phyloP scores from a whole-genome alignment of 495 filamentous ascomycete species.

The Lophium mytilinum region DNA sequence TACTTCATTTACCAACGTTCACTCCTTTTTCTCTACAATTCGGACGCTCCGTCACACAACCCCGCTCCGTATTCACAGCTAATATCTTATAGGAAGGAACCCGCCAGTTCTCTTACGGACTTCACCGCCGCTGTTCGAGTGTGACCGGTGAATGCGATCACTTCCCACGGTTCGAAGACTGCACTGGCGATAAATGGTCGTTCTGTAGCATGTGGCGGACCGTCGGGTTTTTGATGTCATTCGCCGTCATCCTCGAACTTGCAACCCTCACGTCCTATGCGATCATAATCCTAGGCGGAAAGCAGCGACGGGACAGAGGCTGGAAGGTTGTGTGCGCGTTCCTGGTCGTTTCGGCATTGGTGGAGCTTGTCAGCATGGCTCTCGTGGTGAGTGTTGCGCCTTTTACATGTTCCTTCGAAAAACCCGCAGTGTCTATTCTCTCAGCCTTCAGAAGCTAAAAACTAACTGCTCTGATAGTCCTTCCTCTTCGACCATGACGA shows the following conservation, averaged over 20 bases:
- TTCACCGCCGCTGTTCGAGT: constrained; percentile 69
- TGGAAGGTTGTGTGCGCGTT: constrained; percentile 67
- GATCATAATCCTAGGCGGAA: constrained; percentile 67
- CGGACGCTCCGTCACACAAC: constrained; percentile 27
- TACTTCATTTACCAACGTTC: not conserved
- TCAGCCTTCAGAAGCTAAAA: not conserved
- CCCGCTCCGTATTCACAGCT: constrained; percentile 36
- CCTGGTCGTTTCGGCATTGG: constrained; percentile 50
- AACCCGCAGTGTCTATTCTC: not conserved
- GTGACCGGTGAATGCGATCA: constrained; percentile 46
- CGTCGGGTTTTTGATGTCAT: constrained; percentile 77
- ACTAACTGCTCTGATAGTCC: constrained; percentile 42
- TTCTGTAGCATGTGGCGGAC: constrained; percentile 92
- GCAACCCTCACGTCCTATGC: constrained; percentile 66
- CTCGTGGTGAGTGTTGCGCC: constrained; percentile 59
- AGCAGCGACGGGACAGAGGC: constrained; percentile 62
- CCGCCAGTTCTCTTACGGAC: constrained; percentile 57
- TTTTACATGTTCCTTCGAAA: not conserved
- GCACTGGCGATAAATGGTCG: constrained; percentile 57
- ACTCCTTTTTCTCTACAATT: constrained; percentile 6
- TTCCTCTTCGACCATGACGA: constrained; percentile 81
- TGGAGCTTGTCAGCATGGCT: constrained; percentile 63
- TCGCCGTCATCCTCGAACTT: constrained; percentile 67
- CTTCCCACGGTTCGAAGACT: constrained; percentile 58
- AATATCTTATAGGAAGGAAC: constrained; percentile 14